A percentile compares a stretch with the other conserved stretches of the same genome.
phyloP scores from a whole-genome alignment of 306 rosid genomes.

The Herpetospermum pedunculosum region DNA sequence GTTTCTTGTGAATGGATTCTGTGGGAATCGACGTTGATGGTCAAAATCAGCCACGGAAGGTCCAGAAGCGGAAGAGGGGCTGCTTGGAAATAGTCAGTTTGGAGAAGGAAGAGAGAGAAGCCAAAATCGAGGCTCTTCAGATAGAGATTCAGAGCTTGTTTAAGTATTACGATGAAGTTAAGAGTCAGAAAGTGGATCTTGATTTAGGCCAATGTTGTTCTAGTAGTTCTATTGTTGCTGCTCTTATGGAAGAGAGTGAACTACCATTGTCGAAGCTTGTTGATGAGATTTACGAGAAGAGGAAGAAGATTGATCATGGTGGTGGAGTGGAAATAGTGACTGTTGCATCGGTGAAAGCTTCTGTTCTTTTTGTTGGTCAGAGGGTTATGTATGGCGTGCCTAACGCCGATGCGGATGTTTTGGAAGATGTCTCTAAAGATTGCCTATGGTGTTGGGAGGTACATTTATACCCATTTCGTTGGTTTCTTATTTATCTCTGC shows the following conservation, averaged over 20 bases:
- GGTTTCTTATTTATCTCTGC: not conserved
- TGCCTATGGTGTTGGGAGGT: conserved; percentile 99
- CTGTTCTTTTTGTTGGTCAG: conserved; percentile 61
- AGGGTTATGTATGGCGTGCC: conserved; percentile 66
- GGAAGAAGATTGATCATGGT: conserved; percentile 17
- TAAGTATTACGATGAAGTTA: conserved; percentile 36
- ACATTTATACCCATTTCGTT: not conserved
- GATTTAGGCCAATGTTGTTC: conserved; percentile 25
- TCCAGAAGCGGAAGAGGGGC: conserved; percentile 50
- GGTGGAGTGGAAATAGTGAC: conserved; percentile 30
- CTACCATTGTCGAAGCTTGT: conserved; percentile 70
- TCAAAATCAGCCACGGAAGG: conserved; percentile 23
- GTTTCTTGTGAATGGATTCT: conserved; percentile 22
- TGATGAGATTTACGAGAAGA: conserved; percentile 33
- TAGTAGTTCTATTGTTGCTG: conserved; percentile 38
- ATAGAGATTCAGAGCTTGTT: conserved; percentile 52
- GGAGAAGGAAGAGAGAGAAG: conserved; percentile 33
- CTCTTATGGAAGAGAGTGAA: conserved; percentile 65
- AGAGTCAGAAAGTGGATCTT: conserved; percentile 23
- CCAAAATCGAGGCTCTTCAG: conserved; percentile 26
- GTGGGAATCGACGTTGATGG: conserved; percentile 15
- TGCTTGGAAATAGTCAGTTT: conserved; percentile 10
- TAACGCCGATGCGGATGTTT: conserved; percentile 72
- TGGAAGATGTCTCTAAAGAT: conserved; percentile 60
- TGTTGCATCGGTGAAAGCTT: conserved; percentile 49